phyloP scores from a whole-genome alignment of 164 flowering plant genomes.

The Akebia trifoliata region DNA sequence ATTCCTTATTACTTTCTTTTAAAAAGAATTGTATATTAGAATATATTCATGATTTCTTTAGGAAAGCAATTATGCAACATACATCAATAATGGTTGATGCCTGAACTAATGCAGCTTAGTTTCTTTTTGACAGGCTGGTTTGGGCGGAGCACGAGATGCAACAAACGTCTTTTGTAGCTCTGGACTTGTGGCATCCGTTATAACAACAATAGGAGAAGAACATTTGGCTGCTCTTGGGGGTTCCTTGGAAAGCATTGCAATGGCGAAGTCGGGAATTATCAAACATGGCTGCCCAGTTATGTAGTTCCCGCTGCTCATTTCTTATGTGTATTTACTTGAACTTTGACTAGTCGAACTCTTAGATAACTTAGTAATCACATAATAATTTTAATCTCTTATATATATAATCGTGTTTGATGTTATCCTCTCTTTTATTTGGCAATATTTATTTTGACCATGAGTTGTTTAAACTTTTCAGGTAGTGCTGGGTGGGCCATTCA shows the following conservation, averaged over 20 bases:
- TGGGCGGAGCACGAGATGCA: constrained; percentile 98
- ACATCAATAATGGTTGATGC: background rate
- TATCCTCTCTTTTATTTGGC: background rate
- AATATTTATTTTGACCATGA: constrained; percentile 8
- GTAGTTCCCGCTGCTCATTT: constrained; percentile 31
- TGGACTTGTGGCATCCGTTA: constrained; percentile 61
- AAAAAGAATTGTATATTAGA: background rate
- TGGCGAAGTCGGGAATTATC: constrained; percentile 90
- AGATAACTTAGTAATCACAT: background rate
- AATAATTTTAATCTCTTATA: too few species aligned
- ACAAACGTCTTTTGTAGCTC: constrained; percentile 69
- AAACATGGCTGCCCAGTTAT: constrained; percentile 87
- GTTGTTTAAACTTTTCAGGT: constrained; percentile 40
- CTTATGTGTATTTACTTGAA: background rate
- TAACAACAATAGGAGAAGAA: constrained; percentile 85
- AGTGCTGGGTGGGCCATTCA: constrained; percentile 87
- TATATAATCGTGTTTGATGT: background rate
- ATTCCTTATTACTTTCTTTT: background rate
- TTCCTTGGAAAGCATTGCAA: constrained; percentile 85
- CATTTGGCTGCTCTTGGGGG: constrained; percentile 96
- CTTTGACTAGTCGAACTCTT: background rate
- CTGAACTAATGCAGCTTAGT: background rate
- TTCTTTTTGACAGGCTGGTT: constrained; percentile 59
- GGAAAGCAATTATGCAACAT: background rate
- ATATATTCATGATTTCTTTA: background rate